Conservation (phyloP, 1,284 basidiomycete species). For the Lignosus rhinocerotis region DNA sequence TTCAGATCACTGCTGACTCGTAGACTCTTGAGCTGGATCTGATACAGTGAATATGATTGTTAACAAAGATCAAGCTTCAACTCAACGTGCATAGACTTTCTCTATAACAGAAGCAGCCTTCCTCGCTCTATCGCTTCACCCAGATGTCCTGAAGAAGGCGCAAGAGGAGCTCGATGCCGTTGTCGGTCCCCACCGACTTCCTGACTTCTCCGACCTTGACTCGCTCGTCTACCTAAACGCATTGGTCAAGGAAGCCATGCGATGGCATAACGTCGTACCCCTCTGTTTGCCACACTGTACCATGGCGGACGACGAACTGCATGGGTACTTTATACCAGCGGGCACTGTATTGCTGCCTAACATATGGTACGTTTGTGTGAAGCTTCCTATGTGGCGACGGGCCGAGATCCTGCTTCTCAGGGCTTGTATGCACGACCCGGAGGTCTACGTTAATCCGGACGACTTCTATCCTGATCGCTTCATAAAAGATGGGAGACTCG, state of each 20-base stretch:
- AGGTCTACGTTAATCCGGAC: slow-evolving; percentile 18
- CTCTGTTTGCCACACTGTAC: slow-evolving; percentile 8
- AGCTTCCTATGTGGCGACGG: not conserved
- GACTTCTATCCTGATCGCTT: slow-evolving; percentile 22
- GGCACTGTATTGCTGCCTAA: slow-evolving; percentile 23
- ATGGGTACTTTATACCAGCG: slow-evolving; percentile 25
- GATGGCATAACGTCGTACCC: slow-evolving; percentile 21
- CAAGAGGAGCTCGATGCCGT: slow-evolving; percentile 33
- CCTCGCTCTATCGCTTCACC: slow-evolving; percentile 36
- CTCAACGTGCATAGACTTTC: slow-evolving; percentile 5
- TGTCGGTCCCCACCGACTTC: slow-evolving; percentile 27
- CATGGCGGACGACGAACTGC: slow-evolving; percentile 15
- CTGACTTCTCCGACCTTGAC: slow-evolving; percentile 17
- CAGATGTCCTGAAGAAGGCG: slow-evolving; percentile 31
- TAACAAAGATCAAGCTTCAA: not conserved
- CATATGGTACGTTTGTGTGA: slow-evolving; percentile 11
- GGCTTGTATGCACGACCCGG: slow-evolving; percentile 17
- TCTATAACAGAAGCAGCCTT: slow-evolving; percentile 33
- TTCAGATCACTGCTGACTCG: not conserved
- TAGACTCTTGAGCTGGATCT: not conserved
- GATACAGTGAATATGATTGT: not conserved
- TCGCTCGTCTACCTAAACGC: slow-evolving; percentile 22
- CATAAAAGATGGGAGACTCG: slow-evolving; percentile 16
- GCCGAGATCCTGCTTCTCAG: not conserved
- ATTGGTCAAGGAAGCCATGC: slow-evolving; percentile 22